phyloP scores from a whole-genome alignment of 495 filamentous ascomycete species.

The Xylaria grammica region DNA sequence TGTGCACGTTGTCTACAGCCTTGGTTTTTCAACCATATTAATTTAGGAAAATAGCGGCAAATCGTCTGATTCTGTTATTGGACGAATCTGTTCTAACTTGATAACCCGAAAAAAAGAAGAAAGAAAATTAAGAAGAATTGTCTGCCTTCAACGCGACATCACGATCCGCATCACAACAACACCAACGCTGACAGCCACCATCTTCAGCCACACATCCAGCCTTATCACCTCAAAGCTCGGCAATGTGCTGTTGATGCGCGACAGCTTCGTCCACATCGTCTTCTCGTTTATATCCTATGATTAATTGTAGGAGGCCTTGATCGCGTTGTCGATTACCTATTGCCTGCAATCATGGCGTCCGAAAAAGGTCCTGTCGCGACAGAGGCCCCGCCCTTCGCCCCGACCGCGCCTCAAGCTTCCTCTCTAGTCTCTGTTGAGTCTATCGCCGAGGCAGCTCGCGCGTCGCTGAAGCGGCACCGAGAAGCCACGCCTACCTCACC shows the following conservation, averaged over 20 bases:
- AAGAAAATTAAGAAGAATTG: slow-evolving; percentile 23
- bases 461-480: slow-evolving; percentile 56
- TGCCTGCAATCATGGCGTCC: slow-evolving; percentile 46
- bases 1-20: slow-evolving; percentile 20
- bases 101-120: not conserved
- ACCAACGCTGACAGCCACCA: slow-evolving; percentile 49
- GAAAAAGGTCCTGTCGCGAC: slow-evolving; percentile 52
- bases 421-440: slow-evolving; percentile 37
- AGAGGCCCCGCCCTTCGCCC: slow-evolving; percentile 47
- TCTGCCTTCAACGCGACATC: slow-evolving; percentile 6
- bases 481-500: slow-evolving; percentile 52
- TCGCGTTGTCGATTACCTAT: slow-evolving; percentile 25
- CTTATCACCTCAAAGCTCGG: slow-evolving; percentile 40
- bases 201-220: slow-evolving; percentile 57
- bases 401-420: slow-evolving; percentile 37
- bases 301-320: slow-evolving; percentile 29
- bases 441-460: slow-evolving; percentile 39
- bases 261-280: slow-evolving; percentile 33
- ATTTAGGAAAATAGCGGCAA: slow-evolving; percentile 13
- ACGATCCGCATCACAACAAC: slow-evolving; percentile 30
- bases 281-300: slow-evolving; percentile 25
- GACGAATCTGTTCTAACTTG: not conserved
- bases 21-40: slow-evolving; percentile 17
- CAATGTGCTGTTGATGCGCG: slow-evolving; percentile 48
- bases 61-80: not conserved